These are phyloP conservation scores for Euptelea pleiosperma DNA, from an alignment of 164 flowering plant genomes.

Conservation along the genomic window DNA sequence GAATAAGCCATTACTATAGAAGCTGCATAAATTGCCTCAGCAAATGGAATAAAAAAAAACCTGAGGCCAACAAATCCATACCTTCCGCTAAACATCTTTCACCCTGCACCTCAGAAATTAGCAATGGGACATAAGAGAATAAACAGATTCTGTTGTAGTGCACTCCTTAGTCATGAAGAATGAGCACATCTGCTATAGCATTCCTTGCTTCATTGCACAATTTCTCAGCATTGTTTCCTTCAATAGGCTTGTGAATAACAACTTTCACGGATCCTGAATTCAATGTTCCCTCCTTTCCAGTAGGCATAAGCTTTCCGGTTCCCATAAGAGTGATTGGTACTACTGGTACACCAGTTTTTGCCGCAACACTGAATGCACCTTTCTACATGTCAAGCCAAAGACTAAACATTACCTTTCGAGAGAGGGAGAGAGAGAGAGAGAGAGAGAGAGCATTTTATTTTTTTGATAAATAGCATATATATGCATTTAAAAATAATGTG, in stretches of 20 bases:
- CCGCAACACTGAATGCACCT: constrained; percentile 93
- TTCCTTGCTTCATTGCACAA: constrained; percentile 62
- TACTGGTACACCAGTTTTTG: constrained; percentile 77
- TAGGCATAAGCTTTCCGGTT: constrained; percentile 91
- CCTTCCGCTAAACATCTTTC: too few species aligned
- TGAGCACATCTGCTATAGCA: constrained; percentile 49
- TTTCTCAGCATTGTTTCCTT: constrained; percentile 55
- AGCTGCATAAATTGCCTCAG: too few species aligned
- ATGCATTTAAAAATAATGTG: too few species aligned
- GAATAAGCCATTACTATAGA: too few species aligned
- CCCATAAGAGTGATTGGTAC: constrained; percentile 91
- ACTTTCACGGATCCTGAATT: constrained; percentile 69
- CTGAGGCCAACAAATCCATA: too few species aligned
- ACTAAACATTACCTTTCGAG: background rate
- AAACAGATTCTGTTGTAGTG: background rate
- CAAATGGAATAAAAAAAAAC: too few species aligned
- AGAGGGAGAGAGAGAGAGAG: background rate
- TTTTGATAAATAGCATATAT: too few species aligned
- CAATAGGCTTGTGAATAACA: constrained; percentile 68
- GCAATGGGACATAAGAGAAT: background rate
- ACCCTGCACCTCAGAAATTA: background rate
- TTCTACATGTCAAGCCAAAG: constrained; percentile 45
- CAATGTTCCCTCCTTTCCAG: constrained; percentile 67
- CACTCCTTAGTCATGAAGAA: constrained; percentile 28
- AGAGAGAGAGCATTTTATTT: too few species aligned